A percentile compares a stretch with the other conserved stretches of the same genome.
Conservation (phyloP, 2,329 filamentous ascomycete species). For the Fusarium sp. region DNA sequence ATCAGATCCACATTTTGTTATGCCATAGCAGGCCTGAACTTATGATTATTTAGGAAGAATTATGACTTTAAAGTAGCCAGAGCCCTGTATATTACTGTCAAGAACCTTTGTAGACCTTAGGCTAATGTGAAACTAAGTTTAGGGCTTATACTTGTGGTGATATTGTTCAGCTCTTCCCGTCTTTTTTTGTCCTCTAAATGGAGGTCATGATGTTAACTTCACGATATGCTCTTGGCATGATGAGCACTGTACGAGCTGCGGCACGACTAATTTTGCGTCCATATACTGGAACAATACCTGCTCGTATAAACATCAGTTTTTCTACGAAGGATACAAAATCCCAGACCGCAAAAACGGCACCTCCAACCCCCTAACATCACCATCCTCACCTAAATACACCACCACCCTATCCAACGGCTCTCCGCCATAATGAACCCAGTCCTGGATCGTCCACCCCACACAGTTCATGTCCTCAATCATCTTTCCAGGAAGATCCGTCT, state of each 20-base stretch:
- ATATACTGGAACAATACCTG: too few relatives aligned
- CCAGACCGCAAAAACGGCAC: constrained; percentile 53
- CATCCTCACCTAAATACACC: constrained; percentile 42
- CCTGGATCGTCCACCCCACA: constrained; percentile 51
- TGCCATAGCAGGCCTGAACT: too few relatives aligned
- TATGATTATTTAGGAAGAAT: too few relatives aligned
- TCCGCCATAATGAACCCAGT: constrained; percentile 56
- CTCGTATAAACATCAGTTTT: background rate
- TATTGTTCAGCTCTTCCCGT: too few relatives aligned
- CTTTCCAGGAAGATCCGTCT: constrained; percentile 50
- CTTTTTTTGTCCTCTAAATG: too few relatives aligned
- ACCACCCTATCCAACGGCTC: constrained; percentile 54
- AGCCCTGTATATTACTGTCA: too few relatives aligned
- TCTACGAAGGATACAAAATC: constrained; percentile 25
- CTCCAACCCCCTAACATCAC: constrained; percentile 51
- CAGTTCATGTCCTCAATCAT: constrained; percentile 46
- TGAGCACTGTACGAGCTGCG: background rate
- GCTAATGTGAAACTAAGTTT: too few relatives aligned
- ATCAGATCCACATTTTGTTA: background rate
- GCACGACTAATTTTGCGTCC: too few relatives aligned
- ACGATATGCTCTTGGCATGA: constrained; percentile 3
- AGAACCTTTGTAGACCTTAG: too few relatives aligned
- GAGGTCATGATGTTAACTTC: too few relatives aligned
- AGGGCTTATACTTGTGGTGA: too few relatives aligned
- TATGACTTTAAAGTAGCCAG: too few relatives aligned